phyloP scores from a whole-genome alignment of 169 alveolate genomes.

The Babesia bovis region DNA sequence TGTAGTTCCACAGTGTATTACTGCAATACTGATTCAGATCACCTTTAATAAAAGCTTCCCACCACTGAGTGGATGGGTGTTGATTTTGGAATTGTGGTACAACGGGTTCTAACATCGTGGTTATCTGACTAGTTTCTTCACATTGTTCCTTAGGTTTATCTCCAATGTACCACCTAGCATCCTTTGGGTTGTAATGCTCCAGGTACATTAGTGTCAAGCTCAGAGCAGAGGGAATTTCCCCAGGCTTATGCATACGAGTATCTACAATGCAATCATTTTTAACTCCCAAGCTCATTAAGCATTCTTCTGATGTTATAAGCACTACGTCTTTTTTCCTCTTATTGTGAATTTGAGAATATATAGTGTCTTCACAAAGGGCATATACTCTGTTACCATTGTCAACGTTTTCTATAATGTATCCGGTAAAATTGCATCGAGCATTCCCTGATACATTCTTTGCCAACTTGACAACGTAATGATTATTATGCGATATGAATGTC shows the following conservation, averaged over 20 bases:
- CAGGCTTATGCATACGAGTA: background rate
- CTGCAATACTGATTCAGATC: conserved; percentile 25
- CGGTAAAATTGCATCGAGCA: no score
- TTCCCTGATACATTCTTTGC: no score
- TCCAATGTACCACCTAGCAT: conserved; percentile 14
- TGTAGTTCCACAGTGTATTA: conserved; percentile 1
- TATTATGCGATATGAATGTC: no score
- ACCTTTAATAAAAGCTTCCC: conserved; percentile 42
- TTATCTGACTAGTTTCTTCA: background rate
- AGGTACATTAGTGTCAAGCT: conserved; percentile 29
- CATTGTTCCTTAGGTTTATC: background rate
- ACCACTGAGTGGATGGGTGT: conserved; percentile 59
- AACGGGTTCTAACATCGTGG: conserved; percentile 1
- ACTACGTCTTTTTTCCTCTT: no score
- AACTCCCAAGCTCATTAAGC: conserved; percentile 24
- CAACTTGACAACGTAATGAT: no score
- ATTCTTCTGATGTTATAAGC: conserved; percentile 60
- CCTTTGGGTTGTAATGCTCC: conserved; percentile 32
- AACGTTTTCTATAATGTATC: no score
- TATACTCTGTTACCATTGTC: no score
- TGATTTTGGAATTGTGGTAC: background rate
- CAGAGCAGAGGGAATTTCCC: conserved; percentile 23
- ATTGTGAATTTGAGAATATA: no score
- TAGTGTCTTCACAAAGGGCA: no score
- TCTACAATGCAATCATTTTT: background rate